Evolutionary conservation across 140 eudicot species (phyloP), one percentile per base, ranked within the genome.

Genomic region (Artemisia princeps): DNA sequence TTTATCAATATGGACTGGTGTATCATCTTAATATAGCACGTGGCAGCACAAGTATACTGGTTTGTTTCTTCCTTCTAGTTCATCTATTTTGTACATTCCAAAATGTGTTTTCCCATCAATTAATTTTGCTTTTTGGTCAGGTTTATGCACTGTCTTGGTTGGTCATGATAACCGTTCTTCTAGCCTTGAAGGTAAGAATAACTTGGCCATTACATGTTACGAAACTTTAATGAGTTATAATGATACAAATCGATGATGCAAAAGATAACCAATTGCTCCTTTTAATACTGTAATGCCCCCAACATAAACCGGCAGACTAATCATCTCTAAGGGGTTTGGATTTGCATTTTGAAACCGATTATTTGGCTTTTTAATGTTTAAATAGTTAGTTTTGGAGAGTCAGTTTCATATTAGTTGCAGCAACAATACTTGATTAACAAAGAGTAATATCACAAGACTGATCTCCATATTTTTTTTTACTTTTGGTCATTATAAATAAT

Each of bases 141-240:
- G 95, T 92, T 64, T 92, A 92, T 74, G 98, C 92, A 55, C 89
- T 92, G 64, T 92, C 98, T 3, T 92, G 98, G 98, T 78, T 92
- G 52, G 95, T 92, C 54, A 85, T 92, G 92, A 79, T 72, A 69
- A 77, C 81, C 13, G 87, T 76, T 16, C 95, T 92, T 67, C 79
- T 84, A 60, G 94, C 88, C 65, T 78, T 92, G 67, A 92, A 92
- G 98, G 98, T 92, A 92, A 56, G 64, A 55, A 57, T 28, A 44
- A 74, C 62, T 49, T 73, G 46, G 49, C 24, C 57, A 19, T 73
- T 42, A 19, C 16, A n/a, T 57, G 17, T 14, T 17, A 28, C 64
- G 51, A 24, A 22, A 65, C 57, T 46, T 65, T 60, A 52, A 30
- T 22, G 60, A 60, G 60, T 42, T 42, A 19, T 60, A 61, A 60